Evolutionary conservation across 2,329 filamentous ascomycete genomes (phyloP).

Genomic region (Dendryphion nanum): DNA sequence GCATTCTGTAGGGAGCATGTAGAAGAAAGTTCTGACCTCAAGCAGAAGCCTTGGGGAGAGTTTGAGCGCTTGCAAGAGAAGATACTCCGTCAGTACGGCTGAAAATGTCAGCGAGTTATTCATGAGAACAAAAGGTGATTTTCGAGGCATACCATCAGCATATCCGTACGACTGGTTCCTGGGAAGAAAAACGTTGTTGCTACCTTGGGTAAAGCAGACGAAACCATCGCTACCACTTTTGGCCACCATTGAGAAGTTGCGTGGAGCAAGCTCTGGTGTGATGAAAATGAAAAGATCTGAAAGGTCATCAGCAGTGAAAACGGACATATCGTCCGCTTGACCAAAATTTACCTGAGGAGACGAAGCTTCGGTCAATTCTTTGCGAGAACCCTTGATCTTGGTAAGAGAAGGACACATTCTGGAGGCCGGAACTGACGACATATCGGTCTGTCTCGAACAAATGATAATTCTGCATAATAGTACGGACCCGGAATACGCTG

Average conservation of each 20-base stretch:
- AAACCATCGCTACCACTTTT: not conserved
- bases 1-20: not conserved
- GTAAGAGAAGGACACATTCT: not conserved
- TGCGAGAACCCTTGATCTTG: not conserved
- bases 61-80: not conserved
- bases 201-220: not conserved
- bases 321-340: too few species aligned
- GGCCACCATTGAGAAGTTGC: not conserved
- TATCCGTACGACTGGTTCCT: not conserved
- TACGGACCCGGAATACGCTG: not conserved
- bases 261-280: not conserved
- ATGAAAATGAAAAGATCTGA: not conserved
- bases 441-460: not conserved
- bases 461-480: not conserved
- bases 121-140: not conserved
- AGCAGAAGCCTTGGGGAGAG: not conserved
- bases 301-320: too few species aligned
- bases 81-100: not conserved
- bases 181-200: not conserved
- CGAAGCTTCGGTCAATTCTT: not conserved
- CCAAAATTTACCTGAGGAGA: too few species aligned
- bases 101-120: not conserved
- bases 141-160: not conserved
- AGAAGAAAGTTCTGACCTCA: not conserved
- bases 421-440: not conserved